Evolutionary conservation across 768 basidiomycete species (phyloP).

Genomic region (Suillus weaverae): DNA sequence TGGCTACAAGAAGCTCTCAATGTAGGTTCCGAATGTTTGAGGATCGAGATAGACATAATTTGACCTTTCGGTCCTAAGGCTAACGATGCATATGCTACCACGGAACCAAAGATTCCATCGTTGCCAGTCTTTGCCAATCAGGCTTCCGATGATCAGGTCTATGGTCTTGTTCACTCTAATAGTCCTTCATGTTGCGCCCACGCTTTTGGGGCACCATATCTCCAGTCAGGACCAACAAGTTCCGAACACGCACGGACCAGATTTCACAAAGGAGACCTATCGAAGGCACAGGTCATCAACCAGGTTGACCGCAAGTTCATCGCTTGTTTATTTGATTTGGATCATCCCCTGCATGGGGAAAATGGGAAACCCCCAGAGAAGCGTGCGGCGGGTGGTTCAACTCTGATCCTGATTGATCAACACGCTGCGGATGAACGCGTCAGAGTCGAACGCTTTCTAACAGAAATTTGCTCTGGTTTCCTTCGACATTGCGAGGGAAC

Average conservation of each 20-base stretch:
- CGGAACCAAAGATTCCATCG: conserved; percentile 49
- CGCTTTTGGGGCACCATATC: conserved; percentile 12
- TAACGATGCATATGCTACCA: conserved; percentile 54
- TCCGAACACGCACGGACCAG: conserved; percentile 28
- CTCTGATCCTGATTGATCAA: conserved; percentile 87
- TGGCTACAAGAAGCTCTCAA: conserved; percentile 67
- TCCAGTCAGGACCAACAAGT: conserved; percentile 15
- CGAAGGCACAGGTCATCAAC: conserved; percentile 58
- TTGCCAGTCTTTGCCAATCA: conserved; percentile 18
- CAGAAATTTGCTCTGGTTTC: conserved; percentile 71
- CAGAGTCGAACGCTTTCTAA: conserved; percentile 82
- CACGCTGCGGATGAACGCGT: conserved; percentile 98
- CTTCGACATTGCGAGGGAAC: conserved; percentile 40
- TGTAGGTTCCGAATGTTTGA: conserved; percentile 37
- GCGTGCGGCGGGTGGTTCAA: conserved; percentile 20
- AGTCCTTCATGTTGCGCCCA: conserved; percentile 18
- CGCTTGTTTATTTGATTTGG: conserved; percentile 57
- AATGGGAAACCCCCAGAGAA: conserved; percentile 16
- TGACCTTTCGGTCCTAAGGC: conserved; percentile 37
- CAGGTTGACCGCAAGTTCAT: conserved; percentile 95
- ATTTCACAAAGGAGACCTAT: conserved; percentile 57
- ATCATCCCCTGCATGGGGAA: conserved; percentile 17
- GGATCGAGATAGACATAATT: neutral
- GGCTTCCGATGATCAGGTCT: conserved; percentile 14
- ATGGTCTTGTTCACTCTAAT: neutral